Conservation (phyloP, 2,329 filamentous ascomycete genomes). For the Bimuria novae-zelandiae region DNA sequence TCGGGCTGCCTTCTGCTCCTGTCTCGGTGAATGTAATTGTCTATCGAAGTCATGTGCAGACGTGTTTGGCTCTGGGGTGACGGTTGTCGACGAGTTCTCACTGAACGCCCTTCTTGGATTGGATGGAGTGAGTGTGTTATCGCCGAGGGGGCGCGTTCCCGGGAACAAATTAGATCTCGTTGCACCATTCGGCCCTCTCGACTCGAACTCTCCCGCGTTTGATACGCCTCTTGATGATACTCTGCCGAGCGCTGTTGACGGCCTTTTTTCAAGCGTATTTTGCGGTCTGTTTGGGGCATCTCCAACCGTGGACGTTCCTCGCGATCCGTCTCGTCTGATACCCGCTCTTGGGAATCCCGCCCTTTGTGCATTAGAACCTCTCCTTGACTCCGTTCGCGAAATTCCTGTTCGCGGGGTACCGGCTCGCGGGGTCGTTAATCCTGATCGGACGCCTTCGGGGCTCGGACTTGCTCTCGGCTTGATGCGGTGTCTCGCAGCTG, state of each 20-base stretch:
- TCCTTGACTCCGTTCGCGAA: neutral
- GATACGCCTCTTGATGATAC: conserved; percentile 10
- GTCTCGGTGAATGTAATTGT: neutral
- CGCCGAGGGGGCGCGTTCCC: neutral
- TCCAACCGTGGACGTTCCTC: neutral
- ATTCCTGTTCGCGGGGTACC: neutral
- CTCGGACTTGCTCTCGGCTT: neutral
- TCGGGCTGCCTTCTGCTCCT: neutral
- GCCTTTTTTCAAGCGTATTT: conserved; percentile 7
- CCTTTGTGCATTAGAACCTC: neutral
- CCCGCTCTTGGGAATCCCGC: neutral
- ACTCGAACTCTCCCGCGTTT: neutral
- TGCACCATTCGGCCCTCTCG: neutral
- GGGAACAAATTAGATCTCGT: neutral
- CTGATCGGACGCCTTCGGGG: neutral
- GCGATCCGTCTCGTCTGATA: neutral
- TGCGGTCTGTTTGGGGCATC: neutral
- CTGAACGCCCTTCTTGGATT: neutral
- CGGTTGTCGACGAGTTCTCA: conserved; percentile 1
- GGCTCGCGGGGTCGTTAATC: neutral
- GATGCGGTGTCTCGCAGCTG: conserved; percentile 5
- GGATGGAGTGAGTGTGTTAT: neutral
- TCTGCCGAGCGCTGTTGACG: conserved; percentile 12
- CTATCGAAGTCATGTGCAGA: neutral
- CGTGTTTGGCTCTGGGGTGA: neutral